Evolutionary conservation across 2,329 filamentous ascomycete species (phyloP).

Genomic region (Myriosclerotinia duriaeana): DNA sequence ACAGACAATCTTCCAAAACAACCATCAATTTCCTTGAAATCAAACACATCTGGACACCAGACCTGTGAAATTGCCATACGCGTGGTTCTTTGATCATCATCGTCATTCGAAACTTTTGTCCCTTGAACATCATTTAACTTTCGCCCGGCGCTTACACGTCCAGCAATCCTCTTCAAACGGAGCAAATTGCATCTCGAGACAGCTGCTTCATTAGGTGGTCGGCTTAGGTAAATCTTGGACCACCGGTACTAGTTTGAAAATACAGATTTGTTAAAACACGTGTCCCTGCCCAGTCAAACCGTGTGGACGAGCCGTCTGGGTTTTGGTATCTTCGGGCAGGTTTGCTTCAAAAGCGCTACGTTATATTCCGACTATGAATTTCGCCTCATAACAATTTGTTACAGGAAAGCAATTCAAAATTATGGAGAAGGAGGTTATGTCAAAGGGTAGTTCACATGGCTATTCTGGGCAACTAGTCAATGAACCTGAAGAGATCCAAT

Average conservation of each 20-base stretch:
- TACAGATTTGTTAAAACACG: constrained; percentile 2
- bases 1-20: not conserved
- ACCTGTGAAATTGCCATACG: not conserved
- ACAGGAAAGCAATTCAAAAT: not conserved
- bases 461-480: constrained; percentile 11
- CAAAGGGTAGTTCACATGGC: not conserved
- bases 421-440: constrained; percentile 2
- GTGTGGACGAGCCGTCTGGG: constrained; percentile 1
- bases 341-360: not conserved
- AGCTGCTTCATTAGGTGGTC: not conserved
- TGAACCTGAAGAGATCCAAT: constrained; percentile 20
- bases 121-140: not conserved
- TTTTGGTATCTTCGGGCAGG: not conserved
- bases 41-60: not conserved
- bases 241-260: not conserved
- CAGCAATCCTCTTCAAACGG: not conserved
- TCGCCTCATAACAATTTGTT: not conserved
- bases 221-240: not conserved
- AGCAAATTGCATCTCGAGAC: not conserved
- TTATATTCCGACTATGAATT: constrained; percentile 3
- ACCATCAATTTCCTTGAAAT: not conserved
- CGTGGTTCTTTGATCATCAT: not conserved
- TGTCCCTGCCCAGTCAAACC: not conserved
- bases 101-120: not conserved
- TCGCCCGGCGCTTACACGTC: not conserved